Base-by-base conservation (phyloP, 352 stramenopile species). In the Pseudoperonospora humuli region DNA sequence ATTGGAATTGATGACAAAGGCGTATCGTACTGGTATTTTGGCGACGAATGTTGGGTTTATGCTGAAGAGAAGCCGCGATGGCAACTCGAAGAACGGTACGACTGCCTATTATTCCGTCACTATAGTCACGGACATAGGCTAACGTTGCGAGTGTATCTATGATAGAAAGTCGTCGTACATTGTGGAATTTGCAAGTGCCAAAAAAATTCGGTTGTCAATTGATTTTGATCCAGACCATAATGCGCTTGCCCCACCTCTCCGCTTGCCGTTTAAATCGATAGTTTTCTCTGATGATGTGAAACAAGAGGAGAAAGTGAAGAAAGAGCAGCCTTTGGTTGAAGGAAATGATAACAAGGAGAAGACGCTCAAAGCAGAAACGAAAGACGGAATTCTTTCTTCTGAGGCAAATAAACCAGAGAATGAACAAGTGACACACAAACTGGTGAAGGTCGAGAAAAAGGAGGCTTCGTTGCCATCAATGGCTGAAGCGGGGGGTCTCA, bases 31-130 rank as follows among this genome's bases (percentile, higher is more conserved):
- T 93, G 78, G 81, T 88, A 91, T 58, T 91, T 91, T 54, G 64
- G 83, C 40, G 81, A 93, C 51, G 74, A 50, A 34, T 90, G 78
- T 41, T 93, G 81, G 81, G 66, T 93, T 28, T 93, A 88, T 43
- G 78, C 78, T 1, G 81, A 93, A 55, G 69, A 88, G 21, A 75
- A 72, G 24, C 71, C 75, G 0, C 49, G 44, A 9, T 90, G 77
- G 79, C 70, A 88, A 51, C 33, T 58, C 7, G 54, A 72, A 42
- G 48, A 60, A 53, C 50, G 62, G 62, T 72, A 61, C 34, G 33
- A 24, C 15, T 32, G 17, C 3, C 24, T 14, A 5, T 18, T 31
- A 27, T 7, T 17, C 20, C 26, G 26, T 39, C 33, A 5, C 6
- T 34, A 23, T 7, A 28, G 10, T 14, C 17, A 39, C 14, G 10